These are phyloP conservation scores for Trametes punicea DNA, from an alignment of 768 basidiomycete genomes.

Conservation along the genomic window DNA sequence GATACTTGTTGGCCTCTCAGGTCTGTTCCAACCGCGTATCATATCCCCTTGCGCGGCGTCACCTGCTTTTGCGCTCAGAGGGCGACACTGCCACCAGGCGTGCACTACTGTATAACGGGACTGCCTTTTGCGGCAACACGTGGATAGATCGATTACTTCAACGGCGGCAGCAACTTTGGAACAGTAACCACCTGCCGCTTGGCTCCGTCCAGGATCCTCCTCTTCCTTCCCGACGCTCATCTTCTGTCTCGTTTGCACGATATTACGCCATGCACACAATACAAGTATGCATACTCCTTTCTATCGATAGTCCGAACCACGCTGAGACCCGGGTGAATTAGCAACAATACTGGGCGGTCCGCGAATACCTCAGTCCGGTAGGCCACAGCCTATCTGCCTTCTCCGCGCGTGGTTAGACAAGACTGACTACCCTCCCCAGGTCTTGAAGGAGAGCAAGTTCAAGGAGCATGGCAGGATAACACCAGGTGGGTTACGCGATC, in stretches of 20 bases:
- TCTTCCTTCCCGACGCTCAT: conserved; percentile 3
- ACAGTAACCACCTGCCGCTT: conserved; percentile 8
- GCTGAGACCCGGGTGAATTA: conserved; percentile 29
- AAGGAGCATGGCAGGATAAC: conserved; percentile 97
- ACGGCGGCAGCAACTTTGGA: conserved; percentile 7
- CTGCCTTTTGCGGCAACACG: conserved; percentile 5
- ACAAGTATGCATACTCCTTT: conserved; percentile 32
- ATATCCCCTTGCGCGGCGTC: not conserved
- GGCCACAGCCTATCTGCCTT: conserved; percentile 31
- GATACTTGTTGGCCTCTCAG: not conserved
- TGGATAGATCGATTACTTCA: conserved; percentile 13
- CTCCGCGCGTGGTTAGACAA: conserved; percentile 29
- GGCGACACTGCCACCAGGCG: conserved; percentile 5
- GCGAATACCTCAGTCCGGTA: conserved; percentile 92
- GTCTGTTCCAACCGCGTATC: not conserved
- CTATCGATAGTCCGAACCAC: not conserved
- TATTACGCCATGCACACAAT: conserved; percentile 44
- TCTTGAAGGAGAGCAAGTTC: conserved; percentile 97
- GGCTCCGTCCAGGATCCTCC: not conserved
- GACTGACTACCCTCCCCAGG: conserved; percentile 45
- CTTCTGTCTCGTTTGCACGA: not conserved
- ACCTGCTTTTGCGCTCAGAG: too few species aligned
- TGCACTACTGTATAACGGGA: not conserved
- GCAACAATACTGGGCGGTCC: conserved; percentile 92
- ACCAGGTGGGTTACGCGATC: conserved; percentile 57